These are phyloP conservation scores for Salix exigua DNA, from an alignment of 345 rosid species.

Conservation along the genomic window DNA sequence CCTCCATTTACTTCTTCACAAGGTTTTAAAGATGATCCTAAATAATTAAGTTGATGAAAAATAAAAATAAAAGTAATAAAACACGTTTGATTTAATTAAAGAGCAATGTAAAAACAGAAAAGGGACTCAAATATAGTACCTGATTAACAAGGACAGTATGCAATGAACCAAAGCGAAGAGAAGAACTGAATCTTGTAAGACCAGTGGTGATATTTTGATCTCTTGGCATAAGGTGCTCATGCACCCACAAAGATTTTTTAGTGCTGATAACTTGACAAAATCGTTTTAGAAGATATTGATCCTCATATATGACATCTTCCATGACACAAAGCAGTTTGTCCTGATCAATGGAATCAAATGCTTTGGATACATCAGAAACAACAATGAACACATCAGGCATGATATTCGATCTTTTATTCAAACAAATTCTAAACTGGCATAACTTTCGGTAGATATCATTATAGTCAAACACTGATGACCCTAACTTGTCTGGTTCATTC, in stretches of 20 bases:
- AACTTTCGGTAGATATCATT: conserved; percentile 70
- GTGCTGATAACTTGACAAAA: conserved; percentile 45
- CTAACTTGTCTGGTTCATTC: conserved; percentile 62
- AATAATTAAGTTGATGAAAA: background rate
- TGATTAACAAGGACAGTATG: conserved; percentile 49
- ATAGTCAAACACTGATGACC: conserved; percentile 83
- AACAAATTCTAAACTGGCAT: conserved; percentile 46
- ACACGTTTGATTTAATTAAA: background rate
- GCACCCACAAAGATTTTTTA: conserved; percentile 46
- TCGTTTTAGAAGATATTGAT: conserved; percentile 42
- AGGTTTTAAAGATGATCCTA: background rate
- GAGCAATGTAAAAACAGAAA: background rate
- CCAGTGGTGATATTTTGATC: conserved; percentile 20
- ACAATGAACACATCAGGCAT: conserved; percentile 55
- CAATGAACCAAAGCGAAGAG: conserved; percentile 35
- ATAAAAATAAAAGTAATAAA: background rate
- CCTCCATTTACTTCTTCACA: background rate
- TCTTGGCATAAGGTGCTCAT: conserved; percentile 27
- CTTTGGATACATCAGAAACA: conserved; percentile 77
- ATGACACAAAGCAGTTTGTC: conserved; percentile 54
- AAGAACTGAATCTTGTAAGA: conserved; percentile 35
- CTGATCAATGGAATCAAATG: conserved; percentile 79
- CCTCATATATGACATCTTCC: conserved; percentile 45
- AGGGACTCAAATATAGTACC: conserved; percentile 36
- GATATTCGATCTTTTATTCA: conserved; percentile 44